Evolutionary conservation across 805 yeast species (phyloP), one percentile per base, ranked within the genome.

Genomic region (Starmerella floricola): DNA sequence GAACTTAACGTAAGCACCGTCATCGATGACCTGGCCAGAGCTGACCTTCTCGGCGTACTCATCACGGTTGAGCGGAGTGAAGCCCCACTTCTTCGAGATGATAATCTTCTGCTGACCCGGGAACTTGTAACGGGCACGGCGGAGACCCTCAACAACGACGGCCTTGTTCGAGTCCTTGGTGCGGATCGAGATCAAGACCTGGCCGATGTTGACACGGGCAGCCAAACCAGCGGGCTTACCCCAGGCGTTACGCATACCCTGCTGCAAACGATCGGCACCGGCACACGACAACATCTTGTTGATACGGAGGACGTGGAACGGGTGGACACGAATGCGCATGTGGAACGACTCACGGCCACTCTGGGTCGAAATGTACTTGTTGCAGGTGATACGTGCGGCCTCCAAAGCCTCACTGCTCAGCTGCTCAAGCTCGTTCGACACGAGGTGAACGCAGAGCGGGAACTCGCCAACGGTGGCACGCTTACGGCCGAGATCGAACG

Each of bases 241-340:
- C 97, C 97, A 91, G 68, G 98, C 98, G 79, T 94, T 94, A 85
- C 98, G 88, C 98, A 91, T 91, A 87, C 98, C 98, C 77, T 91
- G 97, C 78, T 91, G 98, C 74, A 91, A 80, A 83, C 98, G 86
- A 88, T 91, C 98, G 69, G 98, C 98, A 84, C 98, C 98, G 76
- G 98, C 98, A 79, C 98, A 91, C 67, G 98, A 91, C 95, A 91
- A 86, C 98, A 91, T 91, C 85, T 91, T 91, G 91, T 91, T 91
- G 78, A 91, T 91, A 76, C 98, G 82, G 71, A 91, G 79, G 60
- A 91, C 98, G 79, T 91, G 98, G 97, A 83, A 91, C 62, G 98
- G 98, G 74, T 91, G 98, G 66, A 87, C 97, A 77, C 98, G 87
- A 72, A 91, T 85, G 77, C 98, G 86, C 78, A 91, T 77, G 78